These are phyloP conservation scores for Parasitella parasitica DNA, from an alignment of 371 early-diverging fungal species.

Conservation along the genomic window DNA sequence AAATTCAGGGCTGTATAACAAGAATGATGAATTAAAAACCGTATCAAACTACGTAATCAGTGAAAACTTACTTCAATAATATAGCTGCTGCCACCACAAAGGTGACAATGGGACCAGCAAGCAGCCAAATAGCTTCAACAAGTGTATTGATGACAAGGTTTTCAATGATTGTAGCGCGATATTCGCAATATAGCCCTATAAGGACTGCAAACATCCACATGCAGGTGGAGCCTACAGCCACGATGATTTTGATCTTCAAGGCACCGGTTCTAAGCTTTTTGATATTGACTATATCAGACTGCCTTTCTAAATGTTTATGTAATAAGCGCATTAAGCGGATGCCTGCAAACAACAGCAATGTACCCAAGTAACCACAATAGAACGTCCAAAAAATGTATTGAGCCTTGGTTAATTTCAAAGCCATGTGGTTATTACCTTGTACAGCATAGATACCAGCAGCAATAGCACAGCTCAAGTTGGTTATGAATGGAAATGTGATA, in stretches of 20 bases:
- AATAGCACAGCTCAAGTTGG: slow-evolving; percentile 4
- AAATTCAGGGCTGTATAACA: slow-evolving; percentile 9
- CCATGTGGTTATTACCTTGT: not conserved
- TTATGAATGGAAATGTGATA: slow-evolving; percentile 3
- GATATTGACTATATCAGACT: slow-evolving; percentile 22
- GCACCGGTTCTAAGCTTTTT: slow-evolving; percentile 30
- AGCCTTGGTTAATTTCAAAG: not conserved
- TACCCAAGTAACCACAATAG: slow-evolving; percentile 11
- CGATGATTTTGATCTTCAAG: slow-evolving; percentile 27
- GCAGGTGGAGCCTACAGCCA: slow-evolving; percentile 16
- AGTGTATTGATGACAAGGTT: slow-evolving; percentile 17
- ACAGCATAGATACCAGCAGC: slow-evolving; percentile 3
- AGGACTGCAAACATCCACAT: slow-evolving; percentile 28
- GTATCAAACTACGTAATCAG: too few relatives aligned
- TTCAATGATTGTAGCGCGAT: slow-evolving; percentile 16
- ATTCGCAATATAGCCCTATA: slow-evolving; percentile 23
- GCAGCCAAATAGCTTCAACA: slow-evolving; percentile 29
- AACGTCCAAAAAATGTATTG: slow-evolving; percentile 12
- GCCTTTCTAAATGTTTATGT: slow-evolving; percentile 20
- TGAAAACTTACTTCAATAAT: slow-evolving; percentile 31
- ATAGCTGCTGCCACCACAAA: slow-evolving; percentile 28
- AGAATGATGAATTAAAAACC: not conserved
- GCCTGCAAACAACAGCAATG: too few relatives aligned
- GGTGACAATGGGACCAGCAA: slow-evolving; percentile 28
- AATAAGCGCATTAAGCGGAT: slow-evolving; percentile 22